Percentiles rank a stretch among this genome's conserved stretches.
Evolutionary conservation across 192 early-diverging fungal species (phyloP).

Genomic region (Umbelopsis sp.): DNA sequence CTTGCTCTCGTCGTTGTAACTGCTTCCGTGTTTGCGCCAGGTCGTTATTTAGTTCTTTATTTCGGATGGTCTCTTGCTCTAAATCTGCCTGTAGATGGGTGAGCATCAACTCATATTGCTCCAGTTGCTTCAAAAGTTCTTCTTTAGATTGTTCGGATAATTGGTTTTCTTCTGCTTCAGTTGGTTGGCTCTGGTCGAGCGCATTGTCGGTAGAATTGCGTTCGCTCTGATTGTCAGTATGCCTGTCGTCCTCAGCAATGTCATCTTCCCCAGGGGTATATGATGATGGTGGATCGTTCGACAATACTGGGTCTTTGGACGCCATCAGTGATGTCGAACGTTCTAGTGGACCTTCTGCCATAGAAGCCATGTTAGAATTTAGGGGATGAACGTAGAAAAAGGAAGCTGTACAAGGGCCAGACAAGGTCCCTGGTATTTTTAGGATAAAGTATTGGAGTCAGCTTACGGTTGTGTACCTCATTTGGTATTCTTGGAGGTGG

Average conservation of each 20-base stretch:
- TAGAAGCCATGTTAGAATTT: neutral
- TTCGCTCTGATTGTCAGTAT: neutral
- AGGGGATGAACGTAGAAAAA: neutral
- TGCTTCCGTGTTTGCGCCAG: constrained; percentile 26
- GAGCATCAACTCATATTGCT: neutral
- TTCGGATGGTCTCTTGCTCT: neutral
- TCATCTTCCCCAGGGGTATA: neutral
- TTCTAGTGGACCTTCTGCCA: neutral
- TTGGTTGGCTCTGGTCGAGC: neutral
- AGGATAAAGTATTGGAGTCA: neutral
- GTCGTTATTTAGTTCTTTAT: constrained; percentile 18
- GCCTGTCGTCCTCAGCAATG: neutral
- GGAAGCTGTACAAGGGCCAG: too few species aligned
- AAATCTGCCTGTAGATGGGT: neutral
- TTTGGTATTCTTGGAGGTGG: neutral
- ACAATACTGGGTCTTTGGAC: neutral
- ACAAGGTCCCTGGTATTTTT: neutral
- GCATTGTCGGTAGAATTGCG: neutral
- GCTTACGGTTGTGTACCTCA: neutral
- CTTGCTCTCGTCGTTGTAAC: constrained; percentile 33
- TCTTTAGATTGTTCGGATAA: neutral
- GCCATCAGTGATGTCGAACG: constrained; percentile 6
- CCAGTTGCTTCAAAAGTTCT: constrained; percentile 4
- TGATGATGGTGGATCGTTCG: neutral
- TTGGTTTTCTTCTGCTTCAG: neutral